Evolutionary conservation across 139 green algal species (phyloP), one percentile per base, ranked within the genome.

Genomic region (Gonium pectorale): DNA sequence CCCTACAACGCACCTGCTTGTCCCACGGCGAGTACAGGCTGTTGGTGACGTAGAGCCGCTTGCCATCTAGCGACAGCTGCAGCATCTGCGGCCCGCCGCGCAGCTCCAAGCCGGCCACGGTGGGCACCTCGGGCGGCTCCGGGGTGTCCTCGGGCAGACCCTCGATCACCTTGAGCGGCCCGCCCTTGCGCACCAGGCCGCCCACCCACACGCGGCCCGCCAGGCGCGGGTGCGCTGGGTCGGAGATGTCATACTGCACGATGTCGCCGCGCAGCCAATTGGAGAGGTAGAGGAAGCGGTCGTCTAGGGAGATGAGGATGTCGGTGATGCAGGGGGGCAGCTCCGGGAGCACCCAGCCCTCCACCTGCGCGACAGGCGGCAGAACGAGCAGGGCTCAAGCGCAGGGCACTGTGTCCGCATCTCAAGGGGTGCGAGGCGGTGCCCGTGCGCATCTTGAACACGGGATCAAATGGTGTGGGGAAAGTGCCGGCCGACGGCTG

Each of bases 1-100:
- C n/a, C n/a, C n/a, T n/a, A n/a, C n/a, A n/a, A n/a, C 51, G 19
- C 67, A 79, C 89, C 71, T 80, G 91, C 83, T 87, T 86, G 87
- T 96, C 94, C 94, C 94, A 97, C 24, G 92, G 73, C 22, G 38
- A 86, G 86, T 94, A 94, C 33, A 97, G 90, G 35, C 52, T 87
- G 84, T 95, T 96, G 81, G 94, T 97, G 38, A 96, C 91, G 86
- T 98, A 98, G 70, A 98, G 87, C 11, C 95, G 90, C 68, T 73
- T 82, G 41, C 71, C 71, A 37, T 87, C 71, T 41, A 79, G 67
- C 40, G 64, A 88, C 51, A 79, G 70, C 71, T 80, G 71, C 49
- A 98, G 68, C 95, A 98, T 98, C 91, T 98, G 95, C 11, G 95
- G 95, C 11, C 95, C 95, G 4, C 95, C 95, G 54, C 88, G 90